A percentile compares a stretch with the other conserved stretches of the same genome.
phyloP scores from a whole-genome alignment of 2,329 filamentous ascomycete species.

The Nothophaeocryptopus gaeumannii region DNA sequence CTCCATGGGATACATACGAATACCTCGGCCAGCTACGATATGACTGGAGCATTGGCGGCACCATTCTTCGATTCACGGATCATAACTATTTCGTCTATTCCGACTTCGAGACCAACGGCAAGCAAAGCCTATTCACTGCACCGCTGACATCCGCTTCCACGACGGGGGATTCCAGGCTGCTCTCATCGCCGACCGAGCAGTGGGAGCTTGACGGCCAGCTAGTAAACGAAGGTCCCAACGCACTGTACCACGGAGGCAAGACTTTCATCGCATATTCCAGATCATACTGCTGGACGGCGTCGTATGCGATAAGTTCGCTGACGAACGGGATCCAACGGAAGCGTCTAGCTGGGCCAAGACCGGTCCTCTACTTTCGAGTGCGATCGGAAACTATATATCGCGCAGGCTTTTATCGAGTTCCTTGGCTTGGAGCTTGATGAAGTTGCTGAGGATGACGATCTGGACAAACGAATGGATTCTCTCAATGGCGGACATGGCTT shows the following conservation, averaged over 20 bases:
- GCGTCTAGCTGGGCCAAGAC: constrained; percentile 52
- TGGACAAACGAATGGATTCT: too few relatives aligned
- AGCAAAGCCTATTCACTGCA: constrained; percentile 44
- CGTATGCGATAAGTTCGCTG: constrained; percentile 55
- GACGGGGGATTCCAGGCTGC: constrained; percentile 47
- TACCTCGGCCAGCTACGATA: constrained; percentile 49
- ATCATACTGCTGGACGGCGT: constrained; percentile 56
- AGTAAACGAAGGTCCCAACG: constrained; percentile 56
- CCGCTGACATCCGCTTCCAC: constrained; percentile 41
- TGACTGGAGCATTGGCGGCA: constrained; percentile 56
- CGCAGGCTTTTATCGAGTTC: constrained; percentile 45
- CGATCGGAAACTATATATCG: constrained; percentile 58
- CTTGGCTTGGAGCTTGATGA: background rate
- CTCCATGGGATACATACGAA: constrained; percentile 52
- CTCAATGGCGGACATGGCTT: too few relatives aligned
- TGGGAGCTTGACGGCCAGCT: constrained; percentile 52
- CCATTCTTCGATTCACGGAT: constrained; percentile 49
- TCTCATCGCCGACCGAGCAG: constrained; percentile 50
- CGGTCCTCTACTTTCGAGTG: constrained; percentile 52
- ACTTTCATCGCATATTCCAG: constrained; percentile 56
- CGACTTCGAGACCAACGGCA: constrained; percentile 36
- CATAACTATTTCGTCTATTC: constrained; percentile 56
- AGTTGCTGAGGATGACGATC: too few relatives aligned
- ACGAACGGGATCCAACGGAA: constrained; percentile 45
- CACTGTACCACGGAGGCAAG: constrained; percentile 53